These are phyloP conservation scores for Botryotinia globosa DNA, from an alignment of 2,329 filamentous ascomycete species.

Conservation along the genomic window DNA sequence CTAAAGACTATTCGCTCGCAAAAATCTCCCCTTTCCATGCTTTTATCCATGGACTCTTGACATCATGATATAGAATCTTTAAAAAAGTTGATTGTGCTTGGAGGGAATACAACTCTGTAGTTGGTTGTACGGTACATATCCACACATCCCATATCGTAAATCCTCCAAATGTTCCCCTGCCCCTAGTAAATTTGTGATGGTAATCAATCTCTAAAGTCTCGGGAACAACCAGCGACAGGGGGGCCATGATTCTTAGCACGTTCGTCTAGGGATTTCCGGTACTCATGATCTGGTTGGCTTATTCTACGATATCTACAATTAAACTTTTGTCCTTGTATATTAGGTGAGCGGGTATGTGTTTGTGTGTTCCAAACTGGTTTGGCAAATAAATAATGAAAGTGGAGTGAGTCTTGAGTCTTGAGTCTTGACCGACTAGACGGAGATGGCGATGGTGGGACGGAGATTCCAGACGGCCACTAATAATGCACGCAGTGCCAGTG, in stretches of 20 bases:
- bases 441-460: slow-evolving; percentile 18
- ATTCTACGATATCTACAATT: slow-evolving; percentile 11
- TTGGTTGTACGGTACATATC: background rate
- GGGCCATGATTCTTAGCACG: slow-evolving; percentile 4
- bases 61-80: background rate
- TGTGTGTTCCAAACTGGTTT: slow-evolving; percentile 8
- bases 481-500: slow-evolving; percentile 9
- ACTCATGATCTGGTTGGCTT: slow-evolving; percentile 3
- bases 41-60: background rate
- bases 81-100: background rate
- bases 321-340: slow-evolving; percentile 3
- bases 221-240: slow-evolving; percentile 7
- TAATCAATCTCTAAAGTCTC: slow-evolving; percentile 16
- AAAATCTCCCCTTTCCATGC: background rate
- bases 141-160: slow-evolving; percentile 10
- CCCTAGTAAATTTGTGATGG: background rate
- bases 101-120: background rate
- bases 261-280: slow-evolving; percentile 6
- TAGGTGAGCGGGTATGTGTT: background rate
- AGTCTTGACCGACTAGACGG: slow-evolving; percentile 20
- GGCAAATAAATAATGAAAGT: slow-evolving; percentile 6
- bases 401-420: slow-evolving; percentile 16
- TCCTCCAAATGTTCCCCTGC: background rate
- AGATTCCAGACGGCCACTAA: slow-evolving; percentile 16
- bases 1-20: background rate